A percentile compares a stretch with the other conserved stretches of the same genome.
These are phyloP conservation scores for Sonneratia caseolaris DNA, from an alignment of 345 rosid species.

Conservation along the genomic window DNA sequence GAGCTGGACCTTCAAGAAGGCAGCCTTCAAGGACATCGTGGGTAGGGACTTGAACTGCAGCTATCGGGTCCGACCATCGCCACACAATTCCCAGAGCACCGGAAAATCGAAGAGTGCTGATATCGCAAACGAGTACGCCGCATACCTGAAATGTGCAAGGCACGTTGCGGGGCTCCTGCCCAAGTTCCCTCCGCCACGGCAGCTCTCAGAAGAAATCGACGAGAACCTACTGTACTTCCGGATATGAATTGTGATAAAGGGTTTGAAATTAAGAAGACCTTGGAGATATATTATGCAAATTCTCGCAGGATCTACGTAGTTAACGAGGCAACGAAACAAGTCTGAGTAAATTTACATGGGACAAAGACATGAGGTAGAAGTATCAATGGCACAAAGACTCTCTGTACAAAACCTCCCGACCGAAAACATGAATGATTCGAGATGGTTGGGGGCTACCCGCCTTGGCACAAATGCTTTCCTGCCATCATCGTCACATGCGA, in stretches of 20 bases:
- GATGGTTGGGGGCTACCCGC: too few relatives aligned
- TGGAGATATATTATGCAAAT: too few relatives aligned
- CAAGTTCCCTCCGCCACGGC: constrained; percentile 8
- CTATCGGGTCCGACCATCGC: not conserved
- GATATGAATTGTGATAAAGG: not conserved
- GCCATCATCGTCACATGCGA: too few relatives aligned
- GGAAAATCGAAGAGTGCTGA: not conserved
- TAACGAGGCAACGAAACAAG: too few relatives aligned
- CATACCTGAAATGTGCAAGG: constrained; percentile 13
- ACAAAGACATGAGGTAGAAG: too few relatives aligned
- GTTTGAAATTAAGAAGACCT: too few relatives aligned
- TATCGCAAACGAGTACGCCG: not conserved
- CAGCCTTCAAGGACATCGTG: constrained; percentile 12
- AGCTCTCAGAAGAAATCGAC: constrained; percentile 4
- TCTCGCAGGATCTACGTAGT: too few relatives aligned
- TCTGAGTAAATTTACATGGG: too few relatives aligned
- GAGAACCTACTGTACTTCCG: constrained; percentile 9
- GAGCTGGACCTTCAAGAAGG: constrained; percentile 30
- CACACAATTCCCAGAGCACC: not conserved
- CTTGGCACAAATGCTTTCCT: too few relatives aligned
- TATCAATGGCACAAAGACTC: too few relatives aligned
- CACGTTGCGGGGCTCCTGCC: constrained; percentile 13
- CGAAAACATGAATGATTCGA: too few relatives aligned
- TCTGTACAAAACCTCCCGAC: too few relatives aligned
- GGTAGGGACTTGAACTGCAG: constrained; percentile 3